Evolutionary conservation across 805 yeast species (phyloP).

Genomic region (Saccharomycopsis guyanensis): DNA sequence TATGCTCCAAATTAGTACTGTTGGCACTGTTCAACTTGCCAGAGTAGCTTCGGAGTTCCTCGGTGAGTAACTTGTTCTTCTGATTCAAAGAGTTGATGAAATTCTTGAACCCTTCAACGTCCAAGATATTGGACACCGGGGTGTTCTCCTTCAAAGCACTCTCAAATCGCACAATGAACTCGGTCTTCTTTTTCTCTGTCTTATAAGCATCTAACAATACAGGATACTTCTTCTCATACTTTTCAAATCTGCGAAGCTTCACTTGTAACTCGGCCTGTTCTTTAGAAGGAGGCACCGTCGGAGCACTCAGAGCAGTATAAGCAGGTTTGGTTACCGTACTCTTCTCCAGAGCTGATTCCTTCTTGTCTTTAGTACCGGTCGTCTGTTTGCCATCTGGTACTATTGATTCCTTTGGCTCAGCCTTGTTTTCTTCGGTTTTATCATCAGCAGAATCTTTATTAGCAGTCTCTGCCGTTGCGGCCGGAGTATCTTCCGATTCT

Average conservation of each 20-base stretch:
- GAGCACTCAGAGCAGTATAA: conserved; percentile 19
- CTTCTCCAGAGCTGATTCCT: conserved; percentile 14
- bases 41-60: conserved; percentile 50
- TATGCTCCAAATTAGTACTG: conserved; percentile 18
- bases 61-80: conserved; percentile 52
- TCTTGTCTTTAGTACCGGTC: neutral
- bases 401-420: conserved; percentile 3
- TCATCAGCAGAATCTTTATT: neutral
- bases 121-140: conserved; percentile 69
- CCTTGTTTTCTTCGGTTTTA: conserved; percentile 5
- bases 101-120: conserved; percentile 61
- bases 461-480: conserved; percentile 21
- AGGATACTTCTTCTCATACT: conserved; percentile 90
- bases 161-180: conserved; percentile 56
- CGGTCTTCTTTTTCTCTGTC: conserved; percentile 61
- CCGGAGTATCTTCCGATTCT: conserved; percentile 14
- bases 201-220: conserved; percentile 77
- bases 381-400: no score
- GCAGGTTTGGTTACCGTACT: conserved; percentile 10
- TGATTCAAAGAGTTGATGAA: conserved; percentile 57
- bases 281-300: conserved; percentile 27
- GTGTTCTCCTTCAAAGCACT: conserved; percentile 67
- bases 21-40: conserved; percentile 22
- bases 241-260: conserved; percentile 65
- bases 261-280: conserved; percentile 37